Evolutionary conservation across 768 basidiomycete species (phyloP), one percentile per base, ranked within the genome.

Genomic region (Mrakia gelida): DNA sequence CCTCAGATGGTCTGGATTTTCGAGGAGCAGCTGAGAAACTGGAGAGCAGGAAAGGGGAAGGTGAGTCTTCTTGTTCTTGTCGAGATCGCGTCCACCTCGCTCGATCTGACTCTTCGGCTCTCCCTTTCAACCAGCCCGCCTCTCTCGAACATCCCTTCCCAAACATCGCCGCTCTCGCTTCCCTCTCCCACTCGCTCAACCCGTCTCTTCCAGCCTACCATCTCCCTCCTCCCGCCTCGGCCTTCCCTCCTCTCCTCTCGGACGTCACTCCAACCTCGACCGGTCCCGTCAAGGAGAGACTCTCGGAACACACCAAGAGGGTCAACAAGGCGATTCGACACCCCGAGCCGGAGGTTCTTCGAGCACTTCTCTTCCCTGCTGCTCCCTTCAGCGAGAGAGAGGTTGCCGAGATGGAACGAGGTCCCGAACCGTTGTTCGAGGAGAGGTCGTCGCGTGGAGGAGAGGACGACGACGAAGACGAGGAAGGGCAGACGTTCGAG

Each of bases 1-100:
- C 75, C 75, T 9, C 67, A 70, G 56, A 76, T 76, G 54, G 56
- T 65, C 6, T 76, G 75, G 75, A 67, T 76, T 0, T 56, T 76
- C 15, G 75, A 76, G 68, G 75, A 76, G 30, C 34, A 43, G 32
- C 41, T 76, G 6, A 67, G 75, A 16, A 70, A 71, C 26, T n/a
- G 32, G 30, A 32, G 75, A 62, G 52, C 68, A 1, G 63, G 63
- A 45, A 71, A 56, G 63, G 49, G 75, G 18, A 32, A 30, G 45
- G 34, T 65, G 30, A 65, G 75, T n/a, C 67, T 30, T 0, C 34
- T 72, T 65, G 30, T 30, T 38, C 52, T 3, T 34, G 49, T 38
- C n/a, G n/a, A 10, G 15, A 4, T 21, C 30, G 41, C 21, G 21
- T 15, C 7, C 18, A 15, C 8, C 45, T 30, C 34, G 54, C 34